Evolutionary conservation across 352 stramenopile genomes (phyloP).

Genomic region (Globisporangium takayamanum): DNA sequence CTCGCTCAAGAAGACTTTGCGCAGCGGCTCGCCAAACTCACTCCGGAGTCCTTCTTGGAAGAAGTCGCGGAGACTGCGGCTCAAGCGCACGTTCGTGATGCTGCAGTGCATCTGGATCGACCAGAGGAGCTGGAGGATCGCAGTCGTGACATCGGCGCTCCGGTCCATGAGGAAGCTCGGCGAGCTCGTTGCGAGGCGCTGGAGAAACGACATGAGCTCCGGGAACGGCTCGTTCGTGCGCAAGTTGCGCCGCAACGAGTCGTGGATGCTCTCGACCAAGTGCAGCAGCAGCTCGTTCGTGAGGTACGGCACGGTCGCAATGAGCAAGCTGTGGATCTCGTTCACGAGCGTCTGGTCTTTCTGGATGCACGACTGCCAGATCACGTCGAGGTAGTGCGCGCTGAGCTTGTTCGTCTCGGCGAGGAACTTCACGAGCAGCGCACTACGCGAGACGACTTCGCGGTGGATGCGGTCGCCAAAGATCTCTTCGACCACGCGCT

Average conservation of each 20-base stretch:
- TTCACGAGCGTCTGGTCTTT: slow-evolving; percentile 81
- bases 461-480: slow-evolving; percentile 87
- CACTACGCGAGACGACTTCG: slow-evolving; percentile 80
- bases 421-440: slow-evolving; percentile 79
- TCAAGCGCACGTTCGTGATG: slow-evolving; percentile 52
- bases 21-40: slow-evolving; percentile 56
- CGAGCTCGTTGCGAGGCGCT: slow-evolving; percentile 59
- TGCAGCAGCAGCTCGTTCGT: slow-evolving; percentile 65
- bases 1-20: slow-evolving; percentile 64
- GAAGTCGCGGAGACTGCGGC: slow-evolving; percentile 64
- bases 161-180: slow-evolving; percentile 71
- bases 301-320: slow-evolving; percentile 69
- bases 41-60: slow-evolving; percentile 77
- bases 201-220: slow-evolving; percentile 73
- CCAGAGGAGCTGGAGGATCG: slow-evolving; percentile 73
- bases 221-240: slow-evolving; percentile 53
- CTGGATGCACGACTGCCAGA: slow-evolving; percentile 76
- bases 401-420: slow-evolving; percentile 75
- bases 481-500: slow-evolving; percentile 78
- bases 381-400: slow-evolving; percentile 53
- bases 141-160: slow-evolving; percentile 48
- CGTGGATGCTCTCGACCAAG: slow-evolving; percentile 63
- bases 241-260: slow-evolving; percentile 40
- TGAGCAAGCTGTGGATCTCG: slow-evolving; percentile 79
- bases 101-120: slow-evolving; percentile 75